Conservation (phyloP, 495 filamentous ascomycete species). For the Viridothelium virens region DNA sequence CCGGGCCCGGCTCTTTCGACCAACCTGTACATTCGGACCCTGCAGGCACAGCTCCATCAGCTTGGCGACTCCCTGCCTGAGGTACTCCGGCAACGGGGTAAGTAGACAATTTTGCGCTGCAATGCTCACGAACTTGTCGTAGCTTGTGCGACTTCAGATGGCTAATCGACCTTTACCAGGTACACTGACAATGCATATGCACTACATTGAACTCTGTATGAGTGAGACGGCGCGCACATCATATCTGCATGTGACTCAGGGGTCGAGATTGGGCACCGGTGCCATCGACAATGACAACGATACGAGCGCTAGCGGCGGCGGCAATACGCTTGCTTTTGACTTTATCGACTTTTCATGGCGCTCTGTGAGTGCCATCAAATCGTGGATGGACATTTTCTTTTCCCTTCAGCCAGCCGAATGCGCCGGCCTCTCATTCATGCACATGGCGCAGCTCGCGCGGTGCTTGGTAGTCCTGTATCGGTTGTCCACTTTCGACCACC, state of each 20-base stretch:
- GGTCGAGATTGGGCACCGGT: not conserved
- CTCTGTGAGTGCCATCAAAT: constrained; percentile 28
- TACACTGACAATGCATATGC: not conserved
- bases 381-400: constrained; percentile 37
- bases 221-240: not conserved
- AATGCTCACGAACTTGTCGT: not conserved
- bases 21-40: not conserved
- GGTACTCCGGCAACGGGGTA: not conserved
- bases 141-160: not conserved
- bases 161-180: not conserved
- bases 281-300: not conserved
- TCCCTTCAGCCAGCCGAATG: constrained; percentile 31
- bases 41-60: not conserved
- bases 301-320: too few species aligned
- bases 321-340: not conserved
- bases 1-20: not conserved
- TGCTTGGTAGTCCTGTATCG: constrained; percentile 39
- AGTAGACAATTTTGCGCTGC: not conserved
- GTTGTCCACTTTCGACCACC: constrained; percentile 37
- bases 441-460: constrained; percentile 40
- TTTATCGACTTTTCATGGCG: not conserved
- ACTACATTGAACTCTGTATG: not conserved
- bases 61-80: not conserved
- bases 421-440: constrained; percentile 33
- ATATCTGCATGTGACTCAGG: not conserved